Percentiles rank a stretch among this genome's conserved stretches.
phyloP scores from a whole-genome alignment of 352 stramenopile genomes.

The Aphanomyces astaci region DNA sequence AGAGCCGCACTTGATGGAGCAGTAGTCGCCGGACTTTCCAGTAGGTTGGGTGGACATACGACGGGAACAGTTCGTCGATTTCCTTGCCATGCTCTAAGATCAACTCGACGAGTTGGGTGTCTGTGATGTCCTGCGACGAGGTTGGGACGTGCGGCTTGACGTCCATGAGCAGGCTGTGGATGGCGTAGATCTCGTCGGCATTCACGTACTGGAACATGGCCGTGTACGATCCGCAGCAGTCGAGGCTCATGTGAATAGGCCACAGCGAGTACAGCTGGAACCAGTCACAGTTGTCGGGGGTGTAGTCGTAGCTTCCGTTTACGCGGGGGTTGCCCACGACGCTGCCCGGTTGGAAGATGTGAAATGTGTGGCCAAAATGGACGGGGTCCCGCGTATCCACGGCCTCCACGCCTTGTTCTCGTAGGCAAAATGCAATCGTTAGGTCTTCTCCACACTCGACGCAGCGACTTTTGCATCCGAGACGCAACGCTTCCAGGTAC shows the following conservation, averaged over 20 bases:
- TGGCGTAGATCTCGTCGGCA: conserved; percentile 19
- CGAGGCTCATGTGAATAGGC: conserved; percentile 19
- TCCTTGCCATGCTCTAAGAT: conserved; percentile 17
- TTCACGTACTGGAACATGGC: conserved; percentile 22
- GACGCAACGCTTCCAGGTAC: neutral
- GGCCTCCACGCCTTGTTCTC: conserved; percentile 2
- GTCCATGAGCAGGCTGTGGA: conserved; percentile 15
- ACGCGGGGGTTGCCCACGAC: conserved; percentile 14
- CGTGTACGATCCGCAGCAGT: conserved; percentile 20
- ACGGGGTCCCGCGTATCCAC: conserved; percentile 11
- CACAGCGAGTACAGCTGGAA: conserved; percentile 22
- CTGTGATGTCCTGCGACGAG: neutral
- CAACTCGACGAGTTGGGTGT: neutral
- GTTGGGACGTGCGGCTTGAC: conserved; percentile 9
- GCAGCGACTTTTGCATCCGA: conserved; percentile 2
- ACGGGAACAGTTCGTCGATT: conserved; percentile 2
- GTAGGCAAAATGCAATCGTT: conserved; percentile 17
- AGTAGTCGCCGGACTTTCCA: conserved; percentile 5
- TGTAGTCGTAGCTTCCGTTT: conserved; percentile 21
- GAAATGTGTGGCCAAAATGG: neutral
- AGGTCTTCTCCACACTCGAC: conserved; percentile 16
- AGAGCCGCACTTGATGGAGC: conserved; percentile 11
- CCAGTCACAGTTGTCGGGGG: conserved; percentile 20
- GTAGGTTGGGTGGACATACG: conserved; percentile 17
- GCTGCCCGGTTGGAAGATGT: conserved; percentile 21